Evolutionary conservation across 169 alveolate genomes (phyloP).

Genomic region (Cryptosporidium meleagridis): DNA sequence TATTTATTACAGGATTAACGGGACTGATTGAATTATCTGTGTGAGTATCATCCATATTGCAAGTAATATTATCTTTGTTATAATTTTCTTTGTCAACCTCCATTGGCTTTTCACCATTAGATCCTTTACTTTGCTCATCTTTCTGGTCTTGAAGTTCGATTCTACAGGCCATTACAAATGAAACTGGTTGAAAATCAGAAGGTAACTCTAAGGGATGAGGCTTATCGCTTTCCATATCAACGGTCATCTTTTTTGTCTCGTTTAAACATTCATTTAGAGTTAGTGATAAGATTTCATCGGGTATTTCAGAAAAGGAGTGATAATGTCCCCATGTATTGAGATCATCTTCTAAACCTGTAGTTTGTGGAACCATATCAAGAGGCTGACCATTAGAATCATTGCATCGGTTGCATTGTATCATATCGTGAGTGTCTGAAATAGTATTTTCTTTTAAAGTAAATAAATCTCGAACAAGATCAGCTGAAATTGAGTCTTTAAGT

Average conservation of each 20-base stretch:
- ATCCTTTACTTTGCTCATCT: background rate
- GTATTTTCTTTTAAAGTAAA: slow-evolving; percentile 82
- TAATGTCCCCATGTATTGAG: slow-evolving; percentile 72
- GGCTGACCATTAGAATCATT: background rate
- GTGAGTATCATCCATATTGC: background rate
- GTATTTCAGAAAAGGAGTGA: slow-evolving; percentile 19
- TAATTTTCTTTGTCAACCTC: slow-evolving; percentile 16
- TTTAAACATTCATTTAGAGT: slow-evolving; percentile 45
- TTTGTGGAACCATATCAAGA: slow-evolving; percentile 59
- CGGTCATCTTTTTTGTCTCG: background rate
- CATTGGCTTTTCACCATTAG: background rate
- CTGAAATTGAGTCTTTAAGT: slow-evolving; percentile 80
- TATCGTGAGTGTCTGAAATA: slow-evolving; percentile 86
- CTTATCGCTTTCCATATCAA: background rate
- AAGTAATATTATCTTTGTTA: background rate
- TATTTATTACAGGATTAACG: slow-evolving; percentile 40
- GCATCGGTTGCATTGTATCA: slow-evolving; percentile 83
- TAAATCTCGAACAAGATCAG: slow-evolving; percentile 83
- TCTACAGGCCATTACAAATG: slow-evolving; percentile 73
- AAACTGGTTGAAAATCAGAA: slow-evolving; percentile 47
- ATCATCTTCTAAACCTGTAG: slow-evolving; percentile 47
- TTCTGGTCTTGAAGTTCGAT: slow-evolving; percentile 50
- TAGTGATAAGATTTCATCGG: slow-evolving; percentile 53
- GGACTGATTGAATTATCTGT: slow-evolving; percentile 6
- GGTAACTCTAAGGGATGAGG: slow-evolving; percentile 61